Evolutionary conservation across 1,284 basidiomycete species (phyloP), one percentile per base, ranked within the genome.

Genomic region (Pseudozyma hubeiensis): DNA sequence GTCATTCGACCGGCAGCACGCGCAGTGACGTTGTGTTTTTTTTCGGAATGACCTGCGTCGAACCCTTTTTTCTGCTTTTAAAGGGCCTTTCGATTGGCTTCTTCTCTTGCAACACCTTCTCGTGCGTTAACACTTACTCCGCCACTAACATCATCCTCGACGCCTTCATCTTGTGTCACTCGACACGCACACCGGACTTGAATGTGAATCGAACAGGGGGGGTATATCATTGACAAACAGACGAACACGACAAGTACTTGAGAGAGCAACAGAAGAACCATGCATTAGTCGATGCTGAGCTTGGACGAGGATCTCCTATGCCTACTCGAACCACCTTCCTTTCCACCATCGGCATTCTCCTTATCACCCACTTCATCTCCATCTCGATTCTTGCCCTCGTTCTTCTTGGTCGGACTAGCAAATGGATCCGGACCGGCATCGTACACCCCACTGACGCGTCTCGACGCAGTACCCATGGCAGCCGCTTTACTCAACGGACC

Each of bases 371-470:
- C 50, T 7, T 5, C 34, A 24, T 39, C 34, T 0, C 14, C 3
- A 7, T 16, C 51, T 19, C 33, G 16, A 13, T 33, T 19, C 34
- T 29, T 34, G 30, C 35, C 16, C 29, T 30, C 30, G 6, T 24
- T 17, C 19, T 48, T 44, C 4, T 6, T 48, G 29, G 29, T 29
- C 31, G 17, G 55, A 24, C 59, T 56, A 5, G 66, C 66, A 49
- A 69, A 69, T 3, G 60, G 66, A 45, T 64, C 66, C 17, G 66
- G 61, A 4, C 66, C 66, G 7, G 61, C 66, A 64, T 69, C 66
- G 31, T 64, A 69, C 5, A 60, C 31, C 34, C 51, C 52, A 39
- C 53, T 60, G 11, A 60, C 49, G 8, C 53, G 61, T 47, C 66
- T 50, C 10, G 64, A 60, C n/a, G 53, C 57, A 0, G 57, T 53